Conservation (phyloP, 176 grass and related monocot species). For the Lolium rigidum region DNA sequence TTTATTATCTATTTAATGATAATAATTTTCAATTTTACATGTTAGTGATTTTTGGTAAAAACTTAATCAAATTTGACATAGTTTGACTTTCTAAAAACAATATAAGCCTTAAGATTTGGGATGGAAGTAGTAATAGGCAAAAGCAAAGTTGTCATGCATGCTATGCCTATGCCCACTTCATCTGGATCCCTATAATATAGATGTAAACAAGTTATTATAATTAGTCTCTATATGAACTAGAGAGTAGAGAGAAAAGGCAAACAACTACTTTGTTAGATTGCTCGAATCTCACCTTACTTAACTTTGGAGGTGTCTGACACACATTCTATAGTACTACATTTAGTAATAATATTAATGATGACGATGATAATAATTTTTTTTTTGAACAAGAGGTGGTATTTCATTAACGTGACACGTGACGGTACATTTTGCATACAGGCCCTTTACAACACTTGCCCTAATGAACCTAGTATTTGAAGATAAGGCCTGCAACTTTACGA, state of each 20-base stretch:
- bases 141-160: constrained; percentile 1
- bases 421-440: too few relatives aligned
- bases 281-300: constrained; percentile 29
- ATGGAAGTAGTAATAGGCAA: neutral
- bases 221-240: neutral
- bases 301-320: neutral
- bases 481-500: too few relatives aligned
- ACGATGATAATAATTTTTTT: neutral
- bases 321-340: neutral
- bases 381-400: too few relatives aligned
- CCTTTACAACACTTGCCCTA: too few relatives aligned
- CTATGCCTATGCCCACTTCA: neutral
- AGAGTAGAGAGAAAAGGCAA: neutral
- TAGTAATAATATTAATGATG: neutral
- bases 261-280: constrained; percentile 31
- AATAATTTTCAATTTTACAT: too few relatives aligned
- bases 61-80: too few relatives aligned
- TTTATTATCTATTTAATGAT: too few relatives aligned
- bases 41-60: too few relatives aligned
- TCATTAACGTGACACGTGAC: too few relatives aligned
- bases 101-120: too few relatives aligned
- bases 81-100: too few relatives aligned
- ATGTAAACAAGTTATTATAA: constrained; percentile 5
- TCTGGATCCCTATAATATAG: neutral
- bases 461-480: too few relatives aligned